Percentiles rank a stretch among this genome's conserved stretches.
These are phyloP conservation scores for Apiotrichum brassicae DNA, from an alignment of 1,284 basidiomycete genomes.

Conservation along the genomic window DNA sequence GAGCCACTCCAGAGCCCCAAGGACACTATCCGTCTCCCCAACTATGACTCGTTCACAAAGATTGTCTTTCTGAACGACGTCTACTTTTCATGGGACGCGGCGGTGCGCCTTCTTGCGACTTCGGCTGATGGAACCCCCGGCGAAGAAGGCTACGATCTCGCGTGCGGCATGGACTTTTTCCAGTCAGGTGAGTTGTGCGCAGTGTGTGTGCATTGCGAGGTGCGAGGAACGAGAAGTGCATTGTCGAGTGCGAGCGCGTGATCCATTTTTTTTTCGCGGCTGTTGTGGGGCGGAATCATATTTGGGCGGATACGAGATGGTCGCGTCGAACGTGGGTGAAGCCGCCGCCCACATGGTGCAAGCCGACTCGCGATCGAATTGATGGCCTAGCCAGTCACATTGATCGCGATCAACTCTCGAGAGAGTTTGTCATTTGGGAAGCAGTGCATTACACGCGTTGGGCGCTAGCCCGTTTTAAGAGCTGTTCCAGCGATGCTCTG, in stretches of 20 bases:
- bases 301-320: too few relatives aligned
- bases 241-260: too few relatives aligned
- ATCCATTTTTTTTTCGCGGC: too few relatives aligned
- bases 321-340: background rate
- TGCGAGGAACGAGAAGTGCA: too few relatives aligned
- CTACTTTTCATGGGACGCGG: conserved; percentile 50
- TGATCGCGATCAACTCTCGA: too few relatives aligned
- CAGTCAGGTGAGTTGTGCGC: conserved; percentile 47
- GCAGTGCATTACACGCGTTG: too few relatives aligned
- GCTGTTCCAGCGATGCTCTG: too few relatives aligned
- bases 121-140: conserved; percentile 17
- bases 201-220: too few relatives aligned
- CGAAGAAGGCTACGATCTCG: conserved; percentile 51
- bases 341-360: background rate
- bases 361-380: background rate
- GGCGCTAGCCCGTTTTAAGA: too few relatives aligned
- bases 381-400: too few relatives aligned
- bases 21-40: conserved; percentile 27
- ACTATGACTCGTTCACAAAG: conserved; percentile 47
- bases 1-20: conserved; percentile 43
- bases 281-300: too few relatives aligned
- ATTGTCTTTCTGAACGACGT: conserved; percentile 55
- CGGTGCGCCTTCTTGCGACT: conserved; percentile 52
- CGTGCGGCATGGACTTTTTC: conserved; percentile 54
- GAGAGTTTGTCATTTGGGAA: too few relatives aligned